A percentile compares a stretch with the other conserved stretches of the same genome.
phyloP scores from a whole-genome alignment of 2,329 filamentous ascomycete species.

The Juglanconis juglandina region DNA sequence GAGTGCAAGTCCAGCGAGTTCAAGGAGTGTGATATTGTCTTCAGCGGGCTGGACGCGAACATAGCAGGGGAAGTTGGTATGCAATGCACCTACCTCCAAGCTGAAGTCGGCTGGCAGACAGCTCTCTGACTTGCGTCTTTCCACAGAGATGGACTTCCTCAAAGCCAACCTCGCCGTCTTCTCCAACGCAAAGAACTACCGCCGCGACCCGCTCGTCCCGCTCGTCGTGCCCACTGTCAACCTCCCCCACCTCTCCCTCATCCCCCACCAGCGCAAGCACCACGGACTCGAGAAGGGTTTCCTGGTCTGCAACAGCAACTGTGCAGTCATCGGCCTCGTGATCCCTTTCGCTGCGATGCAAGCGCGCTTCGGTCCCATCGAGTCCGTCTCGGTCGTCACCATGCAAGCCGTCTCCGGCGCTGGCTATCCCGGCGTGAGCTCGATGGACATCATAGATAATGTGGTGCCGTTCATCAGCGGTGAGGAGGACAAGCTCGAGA shows the following conservation, averaged over 20 bases:
- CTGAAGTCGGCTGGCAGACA: not conserved
- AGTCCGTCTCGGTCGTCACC: slow-evolving; percentile 75
- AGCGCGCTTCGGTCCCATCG: slow-evolving; percentile 78
- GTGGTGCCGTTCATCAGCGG: slow-evolving; percentile 90
- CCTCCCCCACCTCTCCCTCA: slow-evolving; percentile 78
- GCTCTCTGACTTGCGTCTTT: slow-evolving; percentile 10
- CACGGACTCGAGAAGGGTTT: slow-evolving; percentile 78
- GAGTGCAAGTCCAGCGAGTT: slow-evolving; percentile 82
- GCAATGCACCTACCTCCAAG: slow-evolving; percentile 23
- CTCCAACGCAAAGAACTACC: slow-evolving; percentile 97
- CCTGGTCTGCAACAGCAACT: slow-evolving; percentile 97
- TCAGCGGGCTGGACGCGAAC: slow-evolving; percentile 88
- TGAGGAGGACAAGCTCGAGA: slow-evolving; percentile 95
- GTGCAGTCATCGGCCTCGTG: slow-evolving; percentile 92
- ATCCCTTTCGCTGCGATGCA: slow-evolving; percentile 92
- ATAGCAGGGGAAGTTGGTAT: slow-evolving; percentile 87
- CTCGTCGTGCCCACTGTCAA: slow-evolving; percentile 96
- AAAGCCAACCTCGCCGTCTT: slow-evolving; percentile 87
- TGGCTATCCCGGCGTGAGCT: slow-evolving; percentile 83
- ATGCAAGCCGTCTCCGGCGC: slow-evolving; percentile 93
- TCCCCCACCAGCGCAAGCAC: slow-evolving; percentile 79
- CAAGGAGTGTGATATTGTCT: slow-evolving; percentile 85
- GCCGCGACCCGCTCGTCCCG: slow-evolving; percentile 82
- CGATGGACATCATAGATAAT: slow-evolving; percentile 96
- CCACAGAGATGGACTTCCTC: slow-evolving; percentile 81